phyloP scores from a whole-genome alignment of 495 filamentous ascomycete genomes.

The Xanthoparmelia taractica region DNA sequence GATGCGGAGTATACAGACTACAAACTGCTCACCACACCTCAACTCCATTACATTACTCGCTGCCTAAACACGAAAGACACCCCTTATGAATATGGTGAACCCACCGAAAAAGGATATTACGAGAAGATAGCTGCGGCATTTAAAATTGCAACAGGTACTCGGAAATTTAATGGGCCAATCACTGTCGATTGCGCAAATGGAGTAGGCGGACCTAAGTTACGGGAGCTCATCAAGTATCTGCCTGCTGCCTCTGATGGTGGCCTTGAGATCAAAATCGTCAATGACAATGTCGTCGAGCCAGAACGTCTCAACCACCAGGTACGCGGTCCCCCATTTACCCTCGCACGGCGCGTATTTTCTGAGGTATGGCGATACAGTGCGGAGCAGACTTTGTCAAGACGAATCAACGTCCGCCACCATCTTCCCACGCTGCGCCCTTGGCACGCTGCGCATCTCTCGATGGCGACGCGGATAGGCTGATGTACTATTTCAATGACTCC shows the following conservation, averaged over 20 bases:
- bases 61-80: slow-evolving; percentile 87
- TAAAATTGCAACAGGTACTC: slow-evolving; percentile 66
- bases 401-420: slow-evolving; percentile 81
- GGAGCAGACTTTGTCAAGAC: slow-evolving; percentile 98
- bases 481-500: slow-evolving; percentile 88
- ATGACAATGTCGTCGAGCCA: slow-evolving; percentile 83
- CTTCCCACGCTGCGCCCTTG: slow-evolving; percentile 63
- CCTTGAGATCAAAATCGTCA: slow-evolving; percentile 77
- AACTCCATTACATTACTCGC: slow-evolving; percentile 91
- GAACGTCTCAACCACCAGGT: slow-evolving; percentile 84
- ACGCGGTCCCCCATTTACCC: background rate
- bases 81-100: slow-evolving; percentile 73
- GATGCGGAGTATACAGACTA: slow-evolving; percentile 68
- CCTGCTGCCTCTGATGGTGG: slow-evolving; percentile 53
- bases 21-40: slow-evolving; percentile 86
- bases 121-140: slow-evolving; percentile 80
- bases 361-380: slow-evolving; percentile 48
- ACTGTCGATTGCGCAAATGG: slow-evolving; percentile 96
- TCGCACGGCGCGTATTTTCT: background rate
- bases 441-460: slow-evolving; percentile 87
- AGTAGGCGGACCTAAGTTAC: slow-evolving; percentile 87
- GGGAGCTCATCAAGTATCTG: slow-evolving; percentile 77
- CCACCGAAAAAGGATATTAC: slow-evolving; percentile 88
- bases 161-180: slow-evolving; percentile 61
- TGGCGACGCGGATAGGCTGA: slow-evolving; percentile 88